These are phyloP conservation scores for Dendrobium chrysotoxum DNA, from an alignment of 106 monocot species.

Conservation along the genomic window DNA sequence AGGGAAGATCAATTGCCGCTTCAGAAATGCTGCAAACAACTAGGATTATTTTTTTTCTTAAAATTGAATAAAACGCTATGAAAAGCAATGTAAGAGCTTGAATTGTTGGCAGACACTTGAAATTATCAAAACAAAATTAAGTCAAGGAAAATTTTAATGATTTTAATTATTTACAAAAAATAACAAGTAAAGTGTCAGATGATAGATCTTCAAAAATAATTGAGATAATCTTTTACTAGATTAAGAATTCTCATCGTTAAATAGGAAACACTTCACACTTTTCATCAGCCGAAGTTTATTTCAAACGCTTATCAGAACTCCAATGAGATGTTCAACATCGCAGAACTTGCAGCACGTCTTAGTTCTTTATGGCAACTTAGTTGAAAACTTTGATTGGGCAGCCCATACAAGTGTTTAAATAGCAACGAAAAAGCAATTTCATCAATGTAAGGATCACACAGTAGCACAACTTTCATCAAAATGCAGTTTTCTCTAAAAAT, in stretches of 20 bases:
- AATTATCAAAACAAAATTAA: conserved; percentile 1
- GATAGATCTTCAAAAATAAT: background rate
- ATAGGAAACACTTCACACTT: background rate
- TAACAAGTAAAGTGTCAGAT: background rate
- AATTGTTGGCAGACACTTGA: background rate
- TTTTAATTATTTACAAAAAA: background rate
- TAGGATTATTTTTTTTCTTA: background rate
- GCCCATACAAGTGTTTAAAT: background rate
- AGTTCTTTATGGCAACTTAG: background rate
- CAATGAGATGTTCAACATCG: background rate
- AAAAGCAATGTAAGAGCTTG: background rate
- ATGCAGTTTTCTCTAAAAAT: background rate
- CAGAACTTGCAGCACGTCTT: background rate
- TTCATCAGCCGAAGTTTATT: background rate
- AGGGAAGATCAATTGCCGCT: background rate
- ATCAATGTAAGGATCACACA: conserved; percentile 1
- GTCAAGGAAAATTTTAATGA: background rate
- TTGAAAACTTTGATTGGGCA: background rate
- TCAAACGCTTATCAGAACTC: background rate
- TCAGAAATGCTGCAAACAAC: background rate
- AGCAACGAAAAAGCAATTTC: background rate
- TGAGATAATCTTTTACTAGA: background rate
- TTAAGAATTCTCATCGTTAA: background rate
- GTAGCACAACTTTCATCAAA: background rate
- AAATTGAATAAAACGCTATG: background rate